Evolutionary conservation across 768 basidiomycete species (phyloP).

Genomic region (Filobasidium wieringae): DNA sequence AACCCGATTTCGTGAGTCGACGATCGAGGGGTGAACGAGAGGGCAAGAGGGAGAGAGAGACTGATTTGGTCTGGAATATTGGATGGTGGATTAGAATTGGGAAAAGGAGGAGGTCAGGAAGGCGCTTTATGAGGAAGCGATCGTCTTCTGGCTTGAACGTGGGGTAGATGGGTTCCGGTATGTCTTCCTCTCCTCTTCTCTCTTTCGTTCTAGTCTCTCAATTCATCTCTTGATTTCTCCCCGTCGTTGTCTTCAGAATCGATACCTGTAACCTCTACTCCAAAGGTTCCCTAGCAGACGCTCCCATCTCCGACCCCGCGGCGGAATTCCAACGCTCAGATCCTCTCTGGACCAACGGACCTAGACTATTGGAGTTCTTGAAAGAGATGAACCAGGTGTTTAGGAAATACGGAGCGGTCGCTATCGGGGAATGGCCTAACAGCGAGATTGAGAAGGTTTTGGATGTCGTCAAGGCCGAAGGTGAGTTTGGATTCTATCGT

Average conservation of each 20-base stretch:
- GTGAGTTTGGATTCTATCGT: conserved; percentile 9
- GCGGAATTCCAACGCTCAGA: conserved; percentile 45
- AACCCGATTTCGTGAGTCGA: conserved; percentile 49
- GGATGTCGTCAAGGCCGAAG: conserved; percentile 1
- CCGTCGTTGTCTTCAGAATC: conserved; percentile 41
- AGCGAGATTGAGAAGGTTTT: conserved; percentile 5
- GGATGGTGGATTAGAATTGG: conserved; percentile 46
- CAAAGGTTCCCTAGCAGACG: conserved; percentile 57
- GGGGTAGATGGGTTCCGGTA: conserved; percentile 58
- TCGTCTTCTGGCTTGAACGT: conserved; percentile 55
- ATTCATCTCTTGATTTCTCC: neutral
- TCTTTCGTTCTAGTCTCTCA: neutral
- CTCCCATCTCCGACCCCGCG: conserved; percentile 47
- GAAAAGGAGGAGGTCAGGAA: conserved; percentile 50
- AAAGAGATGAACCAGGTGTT: conserved; percentile 55
- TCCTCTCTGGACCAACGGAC: conserved; percentile 40
- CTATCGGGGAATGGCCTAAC: conserved; percentile 12
- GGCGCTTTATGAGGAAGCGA: conserved; percentile 49
- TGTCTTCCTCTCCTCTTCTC: neutral
- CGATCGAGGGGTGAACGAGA: neutral
- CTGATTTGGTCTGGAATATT: neutral
- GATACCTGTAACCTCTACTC: conserved; percentile 61
- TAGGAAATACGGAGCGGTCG: conserved; percentile 33
- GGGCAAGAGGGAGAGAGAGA: neutral
- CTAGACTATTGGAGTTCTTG: conserved; percentile 55